Evolutionary conservation across 257 asterid genomes (phyloP), one percentile per base, ranked within the genome.

Genomic region (Thymus mandschuricus): DNA sequence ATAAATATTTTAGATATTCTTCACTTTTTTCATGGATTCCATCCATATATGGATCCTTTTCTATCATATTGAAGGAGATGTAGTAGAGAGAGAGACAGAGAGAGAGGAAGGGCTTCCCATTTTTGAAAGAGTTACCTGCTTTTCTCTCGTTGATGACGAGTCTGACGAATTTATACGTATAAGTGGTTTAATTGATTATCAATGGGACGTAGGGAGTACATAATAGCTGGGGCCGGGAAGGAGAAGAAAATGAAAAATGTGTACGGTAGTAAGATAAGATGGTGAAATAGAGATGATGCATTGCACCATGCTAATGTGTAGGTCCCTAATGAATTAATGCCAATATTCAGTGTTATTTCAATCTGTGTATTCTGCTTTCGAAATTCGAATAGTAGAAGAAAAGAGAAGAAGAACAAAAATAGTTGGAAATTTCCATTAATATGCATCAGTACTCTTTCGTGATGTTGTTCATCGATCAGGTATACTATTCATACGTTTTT

Each of bases 291-390:
- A 21, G 21, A 21, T 38, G 69, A 71, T 71, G 69, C 70, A 51
- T 38, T 50, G 69, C 60, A 71, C 48, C 13, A 34, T 50, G 62
- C 21, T 34, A 60, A 38, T 21, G 12, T 52, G 70, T 61, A 72
- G 78, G 72, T 31, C 72, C 72, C 72, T 27, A 43, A 8, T 60
- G 54, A 63, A 52, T 62, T 62, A 72, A 72, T 72, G 72, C 66
- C 30, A 73, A 43, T 38, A 38, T 44, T 45, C 66, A 63, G 49
- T 52, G 30, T 63, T 72, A 67, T 72, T 21, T 72, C 27, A 51
- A 33, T 68, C 73, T 10, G 13, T 10, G 13, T 67, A 8, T 65
- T 67, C 62, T 50, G n/a, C 50, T 34, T 51, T n/a, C 51, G 21
- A 21, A 21, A 21, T 21, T 21, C 21, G 21, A 21, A 21, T 21